Base-by-base conservation (phyloP, 2,329 filamentous ascomycete species). In the Aurifilum marmelostoma region DNA sequence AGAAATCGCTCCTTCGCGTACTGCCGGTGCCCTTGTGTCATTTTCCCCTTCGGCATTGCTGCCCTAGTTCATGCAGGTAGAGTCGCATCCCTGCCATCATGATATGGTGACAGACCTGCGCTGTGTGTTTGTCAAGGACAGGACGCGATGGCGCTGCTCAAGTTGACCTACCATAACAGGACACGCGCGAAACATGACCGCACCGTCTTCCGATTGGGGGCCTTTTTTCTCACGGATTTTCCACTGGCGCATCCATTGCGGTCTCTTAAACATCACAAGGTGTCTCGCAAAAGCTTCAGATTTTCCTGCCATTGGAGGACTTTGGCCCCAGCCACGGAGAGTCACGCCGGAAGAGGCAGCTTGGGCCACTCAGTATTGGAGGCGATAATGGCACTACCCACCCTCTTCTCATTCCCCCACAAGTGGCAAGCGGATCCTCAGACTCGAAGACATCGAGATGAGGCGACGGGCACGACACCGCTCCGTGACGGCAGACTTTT, bases 281-380 rank as follows among this genome's bases (percentile, higher is more conserved):
- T 24, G 24, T 21, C 61, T 47, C n/a, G 39, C 61, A 32, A 63
- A 47, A 50, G 34, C 59, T 41, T 43, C 59, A 61, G 2, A 16
- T 56, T 65, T n/a, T 9, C n/a, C 37, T 58, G 63, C 65, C 54
- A 66, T 66, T 66, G 65, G 65, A 66, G 65, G 65, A 66, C 54
- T 61, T 50, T 61, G 63, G 54, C 12, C 24, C 24, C n/a, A 37
- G 27, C 18, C 34, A 47, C 39, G 54, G 64, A 66, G 27, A 39
- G n/a, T 14, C n/a, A 39, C 24, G 34, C 65, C 65, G 56, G 56
- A 66, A 34, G 56, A 24, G 65, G 65, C 54, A 60, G 39, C 56
- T 61, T 60, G 41, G 54, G 18, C n/a, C 8, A 34, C 34, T 4
- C 8, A 34, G 18, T 34, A 37, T 24, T 39, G 27, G 32, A 27